Evolutionary conservation across 2,329 filamentous ascomycete genomes (phyloP).

Genomic region (Aureobasidium leucospermi): DNA sequence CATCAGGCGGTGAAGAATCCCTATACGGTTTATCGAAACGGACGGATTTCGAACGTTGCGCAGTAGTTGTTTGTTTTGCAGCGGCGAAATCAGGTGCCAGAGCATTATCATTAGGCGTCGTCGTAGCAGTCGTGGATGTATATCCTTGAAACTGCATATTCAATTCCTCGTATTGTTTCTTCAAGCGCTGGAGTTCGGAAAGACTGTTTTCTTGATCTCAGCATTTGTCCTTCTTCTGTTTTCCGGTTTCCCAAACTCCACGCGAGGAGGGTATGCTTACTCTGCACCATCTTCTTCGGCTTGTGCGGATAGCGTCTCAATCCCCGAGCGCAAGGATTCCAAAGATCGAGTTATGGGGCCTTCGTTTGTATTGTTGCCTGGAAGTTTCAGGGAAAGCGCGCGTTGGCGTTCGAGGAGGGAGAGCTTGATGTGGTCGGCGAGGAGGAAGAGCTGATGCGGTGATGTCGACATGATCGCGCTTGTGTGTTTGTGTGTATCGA

Average conservation of each 20-base stretch:
- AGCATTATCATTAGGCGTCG: constrained; percentile 56
- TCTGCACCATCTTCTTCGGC: constrained; percentile 45
- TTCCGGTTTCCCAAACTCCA: no score
- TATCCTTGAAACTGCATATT: constrained; percentile 70
- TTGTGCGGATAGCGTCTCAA: constrained; percentile 60
- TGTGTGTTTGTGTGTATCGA: background rate
- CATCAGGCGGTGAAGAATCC: constrained; percentile 33
- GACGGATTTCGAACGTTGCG: constrained; percentile 58
- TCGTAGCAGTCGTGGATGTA: constrained; percentile 39
- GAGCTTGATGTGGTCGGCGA: constrained; percentile 95
- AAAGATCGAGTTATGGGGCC: constrained; percentile 82
- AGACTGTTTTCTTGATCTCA: background rate
- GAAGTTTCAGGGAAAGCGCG: constrained; percentile 70
- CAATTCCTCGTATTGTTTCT: constrained; percentile 68
- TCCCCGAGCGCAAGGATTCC: constrained; percentile 74
- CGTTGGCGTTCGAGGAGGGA: constrained; percentile 88
- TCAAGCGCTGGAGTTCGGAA: constrained; percentile 57
- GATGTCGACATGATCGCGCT: constrained; percentile 34
- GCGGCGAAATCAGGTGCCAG: constrained; percentile 58
- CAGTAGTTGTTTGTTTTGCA: constrained; percentile 33
- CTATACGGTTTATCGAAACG: constrained; percentile 62
- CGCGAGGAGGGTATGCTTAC: constrained; percentile 39
- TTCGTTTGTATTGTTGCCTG: constrained; percentile 68
- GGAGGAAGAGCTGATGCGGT: constrained; percentile 72
- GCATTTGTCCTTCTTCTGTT: background rate